Conservation (phyloP, 2,329 filamentous ascomycete genomes). For the Emergomyces pasteurianus region DNA sequence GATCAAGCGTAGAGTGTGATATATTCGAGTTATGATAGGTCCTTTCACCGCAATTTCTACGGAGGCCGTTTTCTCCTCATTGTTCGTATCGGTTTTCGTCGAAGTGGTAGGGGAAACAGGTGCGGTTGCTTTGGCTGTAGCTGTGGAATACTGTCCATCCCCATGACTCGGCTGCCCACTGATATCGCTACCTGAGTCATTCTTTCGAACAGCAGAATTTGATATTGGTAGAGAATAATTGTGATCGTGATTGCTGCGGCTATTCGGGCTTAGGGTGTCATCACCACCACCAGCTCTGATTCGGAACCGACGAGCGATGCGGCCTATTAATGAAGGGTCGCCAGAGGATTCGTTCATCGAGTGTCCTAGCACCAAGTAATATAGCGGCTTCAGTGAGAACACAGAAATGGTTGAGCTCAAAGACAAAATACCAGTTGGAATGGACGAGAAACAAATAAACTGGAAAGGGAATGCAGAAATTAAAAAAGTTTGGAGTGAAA, state of each 20-base stretch:
- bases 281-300: conserved; percentile 32
- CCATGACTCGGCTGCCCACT: conserved; percentile 3
- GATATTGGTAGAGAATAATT: neutral
- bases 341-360: conserved; percentile 45
- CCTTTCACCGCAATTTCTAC: conserved; percentile 28
- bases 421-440: neutral
- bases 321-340: conserved; percentile 39
- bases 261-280: conserved; percentile 8
- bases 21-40: conserved; percentile 38
- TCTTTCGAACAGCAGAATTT: conserved; percentile 5
- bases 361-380: conserved; percentile 8
- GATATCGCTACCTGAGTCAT: conserved; percentile 19
- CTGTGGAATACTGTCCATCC: neutral
- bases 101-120: conserved; percentile 26
- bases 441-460: neutral
- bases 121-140: neutral
- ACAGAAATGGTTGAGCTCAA: neutral
- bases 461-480: neutral
- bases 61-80: conserved; percentile 43
- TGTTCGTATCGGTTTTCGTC: conserved; percentile 33
- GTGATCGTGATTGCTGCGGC: neutral
- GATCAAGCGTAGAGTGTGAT: conserved; percentile 44
- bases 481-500: neutral
- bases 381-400: neutral
- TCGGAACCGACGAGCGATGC: conserved; percentile 37